phyloP scores from a whole-genome alignment of 1,139 yeast species.

The Kodamaea alishanica region DNA sequence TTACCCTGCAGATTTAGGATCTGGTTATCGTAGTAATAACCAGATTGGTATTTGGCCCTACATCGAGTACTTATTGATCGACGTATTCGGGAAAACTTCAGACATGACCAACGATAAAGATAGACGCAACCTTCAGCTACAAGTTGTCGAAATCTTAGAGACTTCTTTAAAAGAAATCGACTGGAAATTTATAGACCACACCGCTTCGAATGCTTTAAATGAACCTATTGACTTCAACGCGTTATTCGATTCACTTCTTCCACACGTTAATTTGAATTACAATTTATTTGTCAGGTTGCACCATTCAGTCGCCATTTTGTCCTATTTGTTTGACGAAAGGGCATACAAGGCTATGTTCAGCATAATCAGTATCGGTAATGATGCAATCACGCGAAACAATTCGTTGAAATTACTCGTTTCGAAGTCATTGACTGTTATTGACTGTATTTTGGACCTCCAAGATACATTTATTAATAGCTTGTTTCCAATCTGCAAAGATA shows the following conservation, averaged over 20 bases:
- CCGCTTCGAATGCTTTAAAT: conserved; percentile 26
- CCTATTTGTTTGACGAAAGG: conserved; percentile 57
- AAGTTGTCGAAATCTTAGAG: conserved; percentile 50
- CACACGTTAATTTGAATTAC: conserved; percentile 25
- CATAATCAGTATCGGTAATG: conserved; percentile 52
- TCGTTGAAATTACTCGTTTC: conserved; percentile 20
- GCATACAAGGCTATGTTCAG: conserved; percentile 54
- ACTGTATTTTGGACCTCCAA: conserved; percentile 53
- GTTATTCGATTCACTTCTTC: conserved; percentile 35
- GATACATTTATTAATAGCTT: conserved; percentile 30
- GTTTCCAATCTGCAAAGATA: conserved; percentile 27
- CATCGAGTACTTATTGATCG: conserved; percentile 64
- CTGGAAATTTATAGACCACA: conserved; percentile 53
- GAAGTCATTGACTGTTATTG: conserved; percentile 40
- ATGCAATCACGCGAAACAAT: conserved; percentile 41
- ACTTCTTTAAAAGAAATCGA: conserved; percentile 60
- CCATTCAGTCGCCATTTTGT: conserved; percentile 65
- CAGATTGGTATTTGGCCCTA: conserved; percentile 76
- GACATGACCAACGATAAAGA: conserved; percentile 33
- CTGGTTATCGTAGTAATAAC: conserved; percentile 46
- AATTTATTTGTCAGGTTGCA: conserved; percentile 48
- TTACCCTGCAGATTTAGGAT: conserved; percentile 66
- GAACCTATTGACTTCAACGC: conserved; percentile 33
- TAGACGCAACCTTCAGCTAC: conserved; percentile 47
- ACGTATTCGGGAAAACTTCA: conserved; percentile 52